phyloP scores from a whole-genome alignment of 495 filamentous ascomycete genomes.

The Mycothermus thermophilus region DNA sequence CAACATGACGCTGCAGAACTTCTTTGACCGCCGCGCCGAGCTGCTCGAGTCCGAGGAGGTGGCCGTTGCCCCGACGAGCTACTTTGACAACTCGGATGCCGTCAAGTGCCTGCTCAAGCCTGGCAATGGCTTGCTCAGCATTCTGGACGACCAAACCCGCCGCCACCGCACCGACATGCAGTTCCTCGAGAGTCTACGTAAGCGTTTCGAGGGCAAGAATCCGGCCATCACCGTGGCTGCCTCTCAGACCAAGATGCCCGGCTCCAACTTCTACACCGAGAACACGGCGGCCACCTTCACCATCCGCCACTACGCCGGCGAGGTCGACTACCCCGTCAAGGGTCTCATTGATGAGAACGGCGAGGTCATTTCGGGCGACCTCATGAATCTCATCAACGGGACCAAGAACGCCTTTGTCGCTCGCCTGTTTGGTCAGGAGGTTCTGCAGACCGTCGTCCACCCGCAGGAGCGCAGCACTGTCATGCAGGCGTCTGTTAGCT shows the following conservation, averaged over 20 bases:
- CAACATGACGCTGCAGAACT: conserved; percentile 84
- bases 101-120: conserved; percentile 81
- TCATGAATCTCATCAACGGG: conserved; percentile 86
- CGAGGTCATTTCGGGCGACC: conserved; percentile 85
- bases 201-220: conserved; percentile 89
- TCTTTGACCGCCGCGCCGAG: conserved; percentile 87
- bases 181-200: conserved; percentile 75
- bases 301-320: conserved; percentile 87
- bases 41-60: conserved; percentile 88
- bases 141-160: conserved; percentile 86
- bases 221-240: conserved; percentile 67
- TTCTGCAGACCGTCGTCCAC: conserved; percentile 76
- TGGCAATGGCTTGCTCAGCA: conserved; percentile 83
- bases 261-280: conserved; percentile 70
- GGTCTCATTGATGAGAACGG: conserved; percentile 88
- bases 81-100: conserved; percentile 93
- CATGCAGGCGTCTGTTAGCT: conserved; percentile 92
- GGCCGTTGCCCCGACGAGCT: conserved; percentile 74
- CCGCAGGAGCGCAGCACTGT: conserved; percentile 81
- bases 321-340: conserved; percentile 83
- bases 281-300: conserved; percentile 68
- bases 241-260: conserved; percentile 52
- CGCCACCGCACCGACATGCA: conserved; percentile 79
- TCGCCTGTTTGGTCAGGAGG: conserved; percentile 86
- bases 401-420: conserved; percentile 78